Percentiles rank a stretch among this genome's conserved stretches.
Evolutionary conservation across 495 filamentous ascomycete genomes (phyloP).

Genomic region (Pseudomonodictys pantanalensis): DNA sequence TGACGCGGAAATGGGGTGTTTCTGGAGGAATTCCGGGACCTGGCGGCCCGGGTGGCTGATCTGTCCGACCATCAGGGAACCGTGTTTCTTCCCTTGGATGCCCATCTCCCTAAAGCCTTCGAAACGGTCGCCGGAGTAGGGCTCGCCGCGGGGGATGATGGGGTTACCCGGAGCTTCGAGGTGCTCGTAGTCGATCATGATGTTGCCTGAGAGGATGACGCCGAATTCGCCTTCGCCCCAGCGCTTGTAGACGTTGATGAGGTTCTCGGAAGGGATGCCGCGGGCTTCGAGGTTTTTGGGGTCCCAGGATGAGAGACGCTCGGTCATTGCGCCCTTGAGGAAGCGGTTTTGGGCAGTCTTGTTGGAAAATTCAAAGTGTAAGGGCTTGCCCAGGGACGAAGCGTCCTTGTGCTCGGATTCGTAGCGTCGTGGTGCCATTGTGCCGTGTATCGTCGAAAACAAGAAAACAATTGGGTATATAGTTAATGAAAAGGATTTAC

Average conservation of each 20-base stretch:
- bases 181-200: conserved; percentile 59
- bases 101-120: conserved; percentile 57
- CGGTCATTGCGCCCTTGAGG: conserved; percentile 64
- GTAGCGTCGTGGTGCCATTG: conserved; percentile 38
- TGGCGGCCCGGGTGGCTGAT: conserved; percentile 65
- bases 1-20: conserved; percentile 57
- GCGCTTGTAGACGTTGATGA: conserved; percentile 57
- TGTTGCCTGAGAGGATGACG: conserved; percentile 60
- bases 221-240: conserved; percentile 62
- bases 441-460: too few relatives aligned
- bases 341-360: conserved; percentile 57
- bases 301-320: conserved; percentile 57
- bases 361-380: conserved; percentile 57
- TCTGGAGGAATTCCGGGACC: conserved; percentile 47
- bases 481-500: too few relatives aligned
- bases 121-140: conserved; percentile 54
- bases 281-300: conserved; percentile 47
- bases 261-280: conserved; percentile 56
- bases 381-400: conserved; percentile 53
- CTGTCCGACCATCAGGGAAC: conserved; percentile 57
- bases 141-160: conserved; percentile 51
- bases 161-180: conserved; percentile 58
- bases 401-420: conserved; percentile 44
- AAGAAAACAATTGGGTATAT: too few relatives aligned
- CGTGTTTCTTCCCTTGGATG: conserved; percentile 49